phyloP scores from a whole-genome alignment of 208 protist genomes.

The Trypanosoma conorhini region DNA sequence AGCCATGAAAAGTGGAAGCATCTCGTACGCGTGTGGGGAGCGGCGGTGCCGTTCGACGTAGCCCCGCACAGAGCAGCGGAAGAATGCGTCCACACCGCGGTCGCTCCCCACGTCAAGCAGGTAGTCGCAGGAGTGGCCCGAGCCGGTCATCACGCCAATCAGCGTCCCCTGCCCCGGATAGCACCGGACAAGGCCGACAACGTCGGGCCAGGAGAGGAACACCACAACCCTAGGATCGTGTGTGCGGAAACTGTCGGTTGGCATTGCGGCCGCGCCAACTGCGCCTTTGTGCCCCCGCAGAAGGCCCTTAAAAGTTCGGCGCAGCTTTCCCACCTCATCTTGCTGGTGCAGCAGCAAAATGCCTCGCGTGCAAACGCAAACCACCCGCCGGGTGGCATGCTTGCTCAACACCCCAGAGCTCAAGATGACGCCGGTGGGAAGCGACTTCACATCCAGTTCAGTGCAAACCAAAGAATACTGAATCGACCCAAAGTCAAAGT shows the following conservation, averaged over 20 bases:
- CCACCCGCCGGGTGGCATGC: constrained; percentile 24
- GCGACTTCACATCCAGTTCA: constrained; percentile 35
- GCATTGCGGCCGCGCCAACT: not conserved
- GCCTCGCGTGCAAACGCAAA: constrained; percentile 41
- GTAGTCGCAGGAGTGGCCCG: constrained; percentile 37
- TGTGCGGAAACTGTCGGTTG: constrained; percentile 6
- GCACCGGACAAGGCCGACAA: constrained; percentile 50
- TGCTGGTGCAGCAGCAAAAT: constrained; percentile 38
- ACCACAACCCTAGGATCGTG: constrained; percentile 24
- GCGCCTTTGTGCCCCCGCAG: constrained; percentile 7
- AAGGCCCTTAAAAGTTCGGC: constrained; percentile 19
- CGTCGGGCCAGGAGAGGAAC: constrained; percentile 39
- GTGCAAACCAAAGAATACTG: constrained; percentile 37
- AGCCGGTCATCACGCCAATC: constrained; percentile 42
- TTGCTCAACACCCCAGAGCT: constrained; percentile 9
- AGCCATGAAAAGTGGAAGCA: constrained; percentile 40
- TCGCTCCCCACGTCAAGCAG: constrained; percentile 36
- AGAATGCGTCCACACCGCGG: constrained; percentile 15
- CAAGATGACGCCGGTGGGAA: constrained; percentile 6
- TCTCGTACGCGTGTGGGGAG: constrained; percentile 20
- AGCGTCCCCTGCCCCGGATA: constrained; percentile 32
- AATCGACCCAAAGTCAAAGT: constrained; percentile 29
- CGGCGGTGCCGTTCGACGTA: constrained; percentile 15
- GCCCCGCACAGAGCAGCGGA: constrained; percentile 18
- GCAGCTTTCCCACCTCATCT: constrained; percentile 22